A percentile compares a stretch with the other conserved stretches of the same genome.
Evolutionary conservation across 176 grass and related monocot species (phyloP).

Genomic region (Chrysopogon serrulatus): DNA sequence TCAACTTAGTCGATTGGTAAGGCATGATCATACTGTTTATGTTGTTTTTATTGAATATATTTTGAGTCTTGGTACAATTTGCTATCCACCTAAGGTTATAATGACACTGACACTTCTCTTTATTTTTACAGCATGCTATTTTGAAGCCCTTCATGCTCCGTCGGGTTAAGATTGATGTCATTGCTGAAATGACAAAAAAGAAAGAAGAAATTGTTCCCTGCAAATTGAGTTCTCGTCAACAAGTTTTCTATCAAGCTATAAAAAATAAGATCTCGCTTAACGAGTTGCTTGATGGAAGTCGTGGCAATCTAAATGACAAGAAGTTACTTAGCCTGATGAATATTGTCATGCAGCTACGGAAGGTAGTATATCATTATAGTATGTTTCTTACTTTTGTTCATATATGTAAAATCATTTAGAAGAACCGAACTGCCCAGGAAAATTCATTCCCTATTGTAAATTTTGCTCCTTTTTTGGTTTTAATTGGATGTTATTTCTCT

Average conservation of each 20-base stretch:
- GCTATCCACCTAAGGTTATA: constrained; percentile 2
- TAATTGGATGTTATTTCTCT: not conserved
- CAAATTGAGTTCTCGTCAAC: constrained; percentile 95
- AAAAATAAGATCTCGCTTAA: constrained; percentile 98
- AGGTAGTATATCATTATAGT: constrained; percentile 47
- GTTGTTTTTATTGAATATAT: not conserved
- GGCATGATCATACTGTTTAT: constrained; percentile 8
- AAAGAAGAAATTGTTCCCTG: constrained; percentile 91
- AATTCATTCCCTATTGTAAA: not conserved
- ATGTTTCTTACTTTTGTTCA: constrained; percentile 2
- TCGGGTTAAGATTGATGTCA: constrained; percentile 98
- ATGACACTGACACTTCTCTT: constrained; percentile 15
- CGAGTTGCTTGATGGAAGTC: constrained; percentile 82
- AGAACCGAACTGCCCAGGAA: not conserved
- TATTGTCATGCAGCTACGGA: constrained; percentile 97
- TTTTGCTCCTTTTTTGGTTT: not conserved
- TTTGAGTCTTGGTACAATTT: not conserved
- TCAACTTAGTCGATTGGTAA: constrained; percentile 97
- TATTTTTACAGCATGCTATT: constrained; percentile 77
- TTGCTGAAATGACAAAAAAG: constrained; percentile 97
- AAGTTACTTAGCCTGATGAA: constrained; percentile 98
- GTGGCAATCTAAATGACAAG: constrained; percentile 92
- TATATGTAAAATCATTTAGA: not conserved
- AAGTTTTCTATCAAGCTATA: constrained; percentile 97
- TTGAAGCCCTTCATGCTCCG: constrained; percentile 98